Evolutionary conservation across 1,284 basidiomycete species (phyloP).

Genomic region (Marasmius sp.): DNA sequence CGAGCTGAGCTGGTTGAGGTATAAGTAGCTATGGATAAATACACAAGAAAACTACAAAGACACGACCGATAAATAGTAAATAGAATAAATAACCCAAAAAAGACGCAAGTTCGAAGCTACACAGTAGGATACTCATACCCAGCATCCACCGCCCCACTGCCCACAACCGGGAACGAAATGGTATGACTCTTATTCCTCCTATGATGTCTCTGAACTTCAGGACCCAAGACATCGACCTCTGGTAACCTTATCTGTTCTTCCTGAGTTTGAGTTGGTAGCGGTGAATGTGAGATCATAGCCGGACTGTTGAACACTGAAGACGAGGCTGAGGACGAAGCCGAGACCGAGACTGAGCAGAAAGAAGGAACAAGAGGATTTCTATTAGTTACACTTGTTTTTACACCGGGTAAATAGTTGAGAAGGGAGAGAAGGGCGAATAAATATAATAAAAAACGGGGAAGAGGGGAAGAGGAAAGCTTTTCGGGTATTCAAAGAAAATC

Average conservation of each 20-base stretch:
- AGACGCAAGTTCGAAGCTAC: too few relatives aligned
- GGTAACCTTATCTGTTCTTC: not conserved
- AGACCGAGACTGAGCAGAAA: not conserved
- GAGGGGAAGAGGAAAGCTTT: not conserved
- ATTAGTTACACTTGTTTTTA: slow-evolving; percentile 4
- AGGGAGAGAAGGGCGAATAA: not conserved
- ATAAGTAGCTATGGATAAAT: too few relatives aligned
- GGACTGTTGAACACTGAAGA: not conserved
- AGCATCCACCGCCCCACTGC: not conserved
- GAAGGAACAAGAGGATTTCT: not conserved
- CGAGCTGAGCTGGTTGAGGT: too few relatives aligned
- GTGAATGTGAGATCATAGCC: not conserved
- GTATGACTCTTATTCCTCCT: slow-evolving; percentile 4
- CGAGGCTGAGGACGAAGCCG: not conserved
- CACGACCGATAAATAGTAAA: too few relatives aligned
- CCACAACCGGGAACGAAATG: not conserved
- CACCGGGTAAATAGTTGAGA: not conserved
- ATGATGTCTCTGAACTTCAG: not conserved
- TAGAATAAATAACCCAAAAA: too few relatives aligned
- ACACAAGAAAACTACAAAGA: too few relatives aligned
- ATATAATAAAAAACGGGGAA: slow-evolving; percentile 2
- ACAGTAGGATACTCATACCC: not conserved
- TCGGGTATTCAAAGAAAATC: slow-evolving; percentile 8
- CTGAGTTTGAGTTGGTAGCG: not conserved
- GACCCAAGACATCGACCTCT: not conserved